Base-by-base conservation (phyloP, 495 filamentous ascomycete genomes). In the Xylaria castorea region DNA sequence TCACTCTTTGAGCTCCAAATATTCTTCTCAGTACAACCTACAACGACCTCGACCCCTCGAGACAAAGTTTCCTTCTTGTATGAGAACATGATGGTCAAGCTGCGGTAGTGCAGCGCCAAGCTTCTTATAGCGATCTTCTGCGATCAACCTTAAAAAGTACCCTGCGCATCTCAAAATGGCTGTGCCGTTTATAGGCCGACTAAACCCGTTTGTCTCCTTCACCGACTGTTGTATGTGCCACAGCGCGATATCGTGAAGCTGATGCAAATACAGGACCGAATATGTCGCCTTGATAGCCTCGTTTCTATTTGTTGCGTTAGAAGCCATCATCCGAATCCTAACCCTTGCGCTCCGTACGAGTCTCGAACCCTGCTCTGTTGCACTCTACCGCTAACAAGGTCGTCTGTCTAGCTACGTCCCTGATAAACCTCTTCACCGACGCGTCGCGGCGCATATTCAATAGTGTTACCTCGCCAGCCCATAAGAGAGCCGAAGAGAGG, bases 211-310 rank as follows among this genome's bases (percentile, higher is more conserved):
- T 77, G 88, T 82, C 77, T 44, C 62, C 71, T 44, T 55, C n/a
- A 7, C 57, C 38, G 14, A 32, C n/a, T 40, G 27, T 1, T 20
- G 30, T 25, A n/a, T 8, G 42, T 51, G 65, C 48, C 55, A 30
- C n/a, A 8, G 32, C 44, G 16, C 53, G 16, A 22, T 8, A 8
- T 27, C 25, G 18, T 46, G 48, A 44, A 30, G 48, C 72, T 63
- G 42, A 46, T 30, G 30, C 20, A 50, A 20, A 46, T 18, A 32
- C 76, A 93, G 91, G 82, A 84, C 84, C 80, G 95, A 99, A 82
- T 98, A 98, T 85, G 80, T 94, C 71, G 93, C 94, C 50, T 89
- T 99, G 53, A 81, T 94, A 51, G 90, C 89, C 53, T 97, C 95
- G 20, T 90, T 99, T 74, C 75, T 93, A 44, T 87, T 98, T 46